These are phyloP conservation scores for Rhynchosporium secalis DNA, from an alignment of 2,329 filamentous ascomycete genomes.

Conservation along the genomic window DNA sequence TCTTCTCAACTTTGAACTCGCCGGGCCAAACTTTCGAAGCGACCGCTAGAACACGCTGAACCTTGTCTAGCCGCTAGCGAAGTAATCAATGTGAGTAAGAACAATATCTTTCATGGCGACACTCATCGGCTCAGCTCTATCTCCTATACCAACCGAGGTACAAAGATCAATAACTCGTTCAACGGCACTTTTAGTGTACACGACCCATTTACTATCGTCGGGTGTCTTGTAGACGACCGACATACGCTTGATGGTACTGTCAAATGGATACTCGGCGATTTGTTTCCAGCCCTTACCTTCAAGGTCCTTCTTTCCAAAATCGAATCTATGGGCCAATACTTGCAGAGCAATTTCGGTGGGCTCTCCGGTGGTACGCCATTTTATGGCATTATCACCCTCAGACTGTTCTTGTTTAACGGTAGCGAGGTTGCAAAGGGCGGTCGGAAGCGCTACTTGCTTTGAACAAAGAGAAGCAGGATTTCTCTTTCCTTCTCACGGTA, in stretches of 20 bases:
- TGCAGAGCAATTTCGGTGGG: constrained; percentile 74
- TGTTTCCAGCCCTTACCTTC: constrained; percentile 53
- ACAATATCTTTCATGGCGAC: constrained; percentile 47
- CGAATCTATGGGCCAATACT: constrained; percentile 69
- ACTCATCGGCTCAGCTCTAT: constrained; percentile 25
- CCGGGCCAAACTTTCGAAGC: constrained; percentile 7
- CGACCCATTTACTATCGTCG: constrained; percentile 42
- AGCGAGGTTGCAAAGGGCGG: constrained; percentile 59
- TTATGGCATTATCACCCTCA: constrained; percentile 42
- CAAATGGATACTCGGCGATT: constrained; percentile 70
- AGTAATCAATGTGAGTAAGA: constrained; percentile 66
- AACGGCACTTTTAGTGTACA: constrained; percentile 68
- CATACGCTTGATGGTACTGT: constrained; percentile 76
- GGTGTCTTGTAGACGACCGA: constrained; percentile 62
- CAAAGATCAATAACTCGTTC: constrained; percentile 68
- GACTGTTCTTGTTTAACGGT: constrained; percentile 45
- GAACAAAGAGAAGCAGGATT: no score
- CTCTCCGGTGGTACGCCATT: constrained; percentile 62
- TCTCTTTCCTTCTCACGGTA: not conserved
- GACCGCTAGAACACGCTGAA: constrained; percentile 66
- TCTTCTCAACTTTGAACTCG: constrained; percentile 4
- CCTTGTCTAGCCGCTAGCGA: constrained; percentile 67
- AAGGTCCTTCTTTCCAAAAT: constrained; percentile 49
- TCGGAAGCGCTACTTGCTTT: constrained; percentile 40
- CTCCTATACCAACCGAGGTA: constrained; percentile 43